Conservation (phyloP, 352 stramenopile species). For the Phytophthora podocarpi region DNA sequence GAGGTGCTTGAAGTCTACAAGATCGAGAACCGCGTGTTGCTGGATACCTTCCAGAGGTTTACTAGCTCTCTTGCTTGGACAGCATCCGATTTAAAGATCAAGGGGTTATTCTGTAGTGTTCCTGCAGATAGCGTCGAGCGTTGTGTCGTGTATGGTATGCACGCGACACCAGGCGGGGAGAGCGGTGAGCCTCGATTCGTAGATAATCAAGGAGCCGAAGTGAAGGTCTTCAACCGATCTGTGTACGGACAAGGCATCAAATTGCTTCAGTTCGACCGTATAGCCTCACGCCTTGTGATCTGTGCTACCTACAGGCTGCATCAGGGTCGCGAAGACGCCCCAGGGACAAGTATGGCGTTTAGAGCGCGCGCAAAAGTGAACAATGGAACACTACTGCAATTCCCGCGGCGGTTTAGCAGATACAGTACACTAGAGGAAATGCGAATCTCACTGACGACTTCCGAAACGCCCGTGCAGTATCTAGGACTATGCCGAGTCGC, state of each 20-base stretch:
- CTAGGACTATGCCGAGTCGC: slow-evolving; percentile 74
- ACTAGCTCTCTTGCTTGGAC: slow-evolving; percentile 24
- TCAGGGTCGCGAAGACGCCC: slow-evolving; percentile 20
- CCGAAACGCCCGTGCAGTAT: slow-evolving; percentile 36
- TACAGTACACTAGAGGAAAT: slow-evolving; percentile 73
- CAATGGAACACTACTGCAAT: slow-evolving; percentile 26
- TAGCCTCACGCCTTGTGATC: neutral
- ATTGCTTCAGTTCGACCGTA: neutral
- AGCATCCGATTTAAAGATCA: slow-evolving; percentile 53
- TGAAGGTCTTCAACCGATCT: slow-evolving; percentile 46
- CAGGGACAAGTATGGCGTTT: slow-evolving; percentile 25
- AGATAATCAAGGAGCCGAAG: slow-evolving; percentile 9
- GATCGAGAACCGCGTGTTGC: slow-evolving; percentile 69
- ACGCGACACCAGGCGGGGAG: slow-evolving; percentile 15
- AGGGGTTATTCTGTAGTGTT: slow-evolving; percentile 76
- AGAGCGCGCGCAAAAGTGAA: slow-evolving; percentile 27
- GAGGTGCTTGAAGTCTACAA: slow-evolving; percentile 85
- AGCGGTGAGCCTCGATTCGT: slow-evolving; percentile 13
- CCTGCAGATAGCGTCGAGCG: slow-evolving; percentile 58
- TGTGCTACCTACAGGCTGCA: slow-evolving; percentile 10
- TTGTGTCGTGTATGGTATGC: slow-evolving; percentile 70
- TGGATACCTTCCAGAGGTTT: slow-evolving; percentile 64
- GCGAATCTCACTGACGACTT: neutral
- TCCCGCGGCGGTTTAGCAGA: slow-evolving; percentile 70
- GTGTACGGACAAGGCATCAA: slow-evolving; percentile 16